Conservation (phyloP, 75 land plant species). For the Pinus tabuliformis region DNA sequence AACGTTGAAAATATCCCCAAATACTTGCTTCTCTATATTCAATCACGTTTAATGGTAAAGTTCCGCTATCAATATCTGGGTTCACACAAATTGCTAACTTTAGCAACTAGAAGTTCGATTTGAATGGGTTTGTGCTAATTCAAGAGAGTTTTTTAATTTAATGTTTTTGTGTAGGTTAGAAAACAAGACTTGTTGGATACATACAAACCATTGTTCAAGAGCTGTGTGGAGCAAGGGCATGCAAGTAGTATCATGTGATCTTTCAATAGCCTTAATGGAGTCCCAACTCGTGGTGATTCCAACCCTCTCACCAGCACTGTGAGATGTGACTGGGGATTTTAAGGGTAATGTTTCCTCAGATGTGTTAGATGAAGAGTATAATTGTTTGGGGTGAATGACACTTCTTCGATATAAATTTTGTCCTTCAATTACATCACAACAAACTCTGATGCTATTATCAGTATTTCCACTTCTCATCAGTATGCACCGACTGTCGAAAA, state of each 20-base stretch:
- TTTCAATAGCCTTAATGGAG: slow-evolving; percentile 70
- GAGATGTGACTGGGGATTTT: slow-evolving; percentile 60
- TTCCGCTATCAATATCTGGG: too few relatives aligned
- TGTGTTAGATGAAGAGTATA: too few relatives aligned
- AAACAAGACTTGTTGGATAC: slow-evolving; percentile 73
- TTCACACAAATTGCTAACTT: too few relatives aligned
- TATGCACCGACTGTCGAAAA: slow-evolving; percentile 60
- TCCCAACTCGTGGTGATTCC: slow-evolving; percentile 80
- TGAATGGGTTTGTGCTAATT: too few relatives aligned
- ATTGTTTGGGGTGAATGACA: too few relatives aligned
- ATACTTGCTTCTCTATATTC: too few relatives aligned
- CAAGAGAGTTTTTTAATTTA: too few relatives aligned
- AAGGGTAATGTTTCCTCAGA: slow-evolving; percentile 51
- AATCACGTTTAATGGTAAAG: too few relatives aligned
- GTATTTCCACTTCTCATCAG: slow-evolving; percentile 37
- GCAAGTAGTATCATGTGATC: slow-evolving; percentile 83
- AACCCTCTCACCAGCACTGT: slow-evolving; percentile 67
- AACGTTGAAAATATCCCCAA: too few relatives aligned
- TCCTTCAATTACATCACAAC: slow-evolving; percentile 56
- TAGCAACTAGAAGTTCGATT: too few relatives aligned
- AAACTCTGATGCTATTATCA: slow-evolving; percentile 74
- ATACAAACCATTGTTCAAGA: slow-evolving; percentile 79
- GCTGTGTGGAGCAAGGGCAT: slow-evolving; percentile 64
- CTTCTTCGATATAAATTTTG: too few relatives aligned
- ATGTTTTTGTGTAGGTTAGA: slow-evolving; percentile 41